phyloP scores from a whole-genome alignment of 2,329 filamentous ascomycete species.

The Ascosphaera aggregata region DNA sequence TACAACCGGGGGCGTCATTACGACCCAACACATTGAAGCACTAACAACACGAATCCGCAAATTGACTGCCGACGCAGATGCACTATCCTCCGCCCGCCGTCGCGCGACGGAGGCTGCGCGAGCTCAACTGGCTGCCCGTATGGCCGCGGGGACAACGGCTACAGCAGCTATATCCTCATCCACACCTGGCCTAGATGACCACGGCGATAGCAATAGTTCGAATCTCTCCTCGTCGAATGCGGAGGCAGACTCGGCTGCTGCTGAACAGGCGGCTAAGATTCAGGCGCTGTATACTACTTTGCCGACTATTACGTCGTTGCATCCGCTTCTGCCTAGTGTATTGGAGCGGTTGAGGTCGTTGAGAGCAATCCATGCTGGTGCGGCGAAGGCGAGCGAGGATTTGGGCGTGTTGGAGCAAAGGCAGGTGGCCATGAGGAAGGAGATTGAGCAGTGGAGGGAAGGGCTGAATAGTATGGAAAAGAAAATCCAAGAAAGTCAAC shows the following conservation, averaged over 20 bases:
- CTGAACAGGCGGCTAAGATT: conserved; percentile 63
- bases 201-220: conserved; percentile 6
- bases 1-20: conserved; percentile 9
- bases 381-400: conserved; percentile 56
- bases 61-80: conserved; percentile 21
- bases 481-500: conserved; percentile 46
- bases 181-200: conserved; percentile 5
- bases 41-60: conserved; percentile 20
- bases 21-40: conserved; percentile 21
- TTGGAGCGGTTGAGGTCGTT: conserved; percentile 70
- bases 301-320: conserved; percentile 65
- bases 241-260: conserved; percentile 24
- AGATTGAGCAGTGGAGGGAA: conserved; percentile 69
- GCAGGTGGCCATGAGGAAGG: conserved; percentile 59
- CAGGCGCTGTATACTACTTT: conserved; percentile 78
- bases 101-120: conserved; percentile 20
- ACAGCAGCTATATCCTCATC: conserved; percentile 12
- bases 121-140: conserved; percentile 17
- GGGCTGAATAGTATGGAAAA: conserved; percentile 58
- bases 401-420: conserved; percentile 54
- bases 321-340: conserved; percentile 63
- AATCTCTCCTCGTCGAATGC: conserved; percentile 17
- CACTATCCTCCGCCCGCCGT: conserved; percentile 19
- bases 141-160: conserved; percentile 13
- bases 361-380: conserved; percentile 64